These are phyloP conservation scores for Corylus avellana DNA, from an alignment of 306 rosid genomes.

Conservation along the genomic window DNA sequence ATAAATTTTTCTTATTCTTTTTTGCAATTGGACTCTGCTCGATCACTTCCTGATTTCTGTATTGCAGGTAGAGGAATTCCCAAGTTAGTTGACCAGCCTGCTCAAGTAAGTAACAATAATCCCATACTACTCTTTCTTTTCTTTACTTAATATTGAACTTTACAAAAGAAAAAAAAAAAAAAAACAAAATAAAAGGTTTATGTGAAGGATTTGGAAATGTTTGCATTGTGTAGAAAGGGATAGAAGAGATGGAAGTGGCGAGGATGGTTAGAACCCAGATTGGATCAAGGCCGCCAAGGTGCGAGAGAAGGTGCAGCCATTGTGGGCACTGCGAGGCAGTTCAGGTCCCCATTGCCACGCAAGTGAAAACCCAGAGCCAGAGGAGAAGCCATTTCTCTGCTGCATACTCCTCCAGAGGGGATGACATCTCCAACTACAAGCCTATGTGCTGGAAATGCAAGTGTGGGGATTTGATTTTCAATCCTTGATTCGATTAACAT, in stretches of 20 bases:
- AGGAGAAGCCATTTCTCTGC: conserved; percentile 29
- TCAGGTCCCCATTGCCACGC: conserved; percentile 63
- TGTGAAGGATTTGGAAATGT: too few relatives aligned
- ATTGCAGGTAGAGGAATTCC: conserved; percentile 63
- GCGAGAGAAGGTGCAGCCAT: conserved; percentile 52
- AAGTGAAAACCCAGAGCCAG: conserved; percentile 26
- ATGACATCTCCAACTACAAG: conserved; percentile 68
- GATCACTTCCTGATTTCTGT: background rate
- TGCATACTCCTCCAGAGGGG: conserved; percentile 47
- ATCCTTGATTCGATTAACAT: conserved; percentile 46
- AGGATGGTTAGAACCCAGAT: conserved; percentile 34
- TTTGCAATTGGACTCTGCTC: conserved; percentile 9
- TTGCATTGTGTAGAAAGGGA: conserved; percentile 24
- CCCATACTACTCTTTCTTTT: background rate
- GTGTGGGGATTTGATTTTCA: conserved; percentile 65
- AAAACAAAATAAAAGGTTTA: too few relatives aligned
- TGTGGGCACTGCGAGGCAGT: conserved; percentile 81
- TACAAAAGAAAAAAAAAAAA: too few relatives aligned
- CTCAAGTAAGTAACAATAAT: conserved; percentile 38
- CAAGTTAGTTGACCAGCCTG: conserved; percentile 23
- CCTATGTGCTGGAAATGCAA: conserved; percentile 92
- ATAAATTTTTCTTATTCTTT: background rate
- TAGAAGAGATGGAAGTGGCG: conserved; percentile 24
- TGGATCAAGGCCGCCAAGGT: conserved; percentile 81
- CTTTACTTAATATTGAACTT: background rate